Evolutionary conservation across 495 filamentous ascomycete genomes (phyloP).

Genomic region (Daldinia bambusicola): DNA sequence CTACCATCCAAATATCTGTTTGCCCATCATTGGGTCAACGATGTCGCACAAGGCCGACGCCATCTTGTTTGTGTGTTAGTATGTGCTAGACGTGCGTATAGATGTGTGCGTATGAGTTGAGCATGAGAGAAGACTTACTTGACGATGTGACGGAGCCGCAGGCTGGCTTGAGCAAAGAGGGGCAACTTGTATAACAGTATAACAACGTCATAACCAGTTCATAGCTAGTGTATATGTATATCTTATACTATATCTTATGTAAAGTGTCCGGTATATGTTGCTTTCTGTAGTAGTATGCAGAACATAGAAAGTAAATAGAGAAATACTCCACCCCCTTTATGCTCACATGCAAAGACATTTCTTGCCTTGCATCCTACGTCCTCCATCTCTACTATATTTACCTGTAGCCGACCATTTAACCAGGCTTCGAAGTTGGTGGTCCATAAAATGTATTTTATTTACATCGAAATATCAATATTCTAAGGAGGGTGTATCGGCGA

Average conservation of each 20-base stretch:
- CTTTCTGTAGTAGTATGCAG: background rate
- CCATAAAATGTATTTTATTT: background rate
- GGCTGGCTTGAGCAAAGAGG: slow-evolving; percentile 1
- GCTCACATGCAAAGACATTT: background rate
- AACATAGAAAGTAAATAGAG: background rate
- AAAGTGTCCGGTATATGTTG: background rate
- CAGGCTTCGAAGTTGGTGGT: slow-evolving; percentile 14
- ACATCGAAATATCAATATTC: slow-evolving; percentile 19
- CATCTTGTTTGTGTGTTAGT: slow-evolving; percentile 28
- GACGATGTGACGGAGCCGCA: slow-evolving; percentile 1
- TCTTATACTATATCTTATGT: background rate
- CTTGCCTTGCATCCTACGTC: background rate
- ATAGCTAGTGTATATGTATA: background rate
- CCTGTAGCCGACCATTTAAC: background rate
- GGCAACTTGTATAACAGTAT: background rate
- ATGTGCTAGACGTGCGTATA: slow-evolving; percentile 5
- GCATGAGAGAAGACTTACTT: background rate
- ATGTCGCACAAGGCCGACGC: slow-evolving; percentile 25
- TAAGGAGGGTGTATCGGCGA: slow-evolving; percentile 30
- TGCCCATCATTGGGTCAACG: slow-evolving; percentile 37
- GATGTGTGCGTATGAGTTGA: background rate
- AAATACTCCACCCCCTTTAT: slow-evolving; percentile 23
- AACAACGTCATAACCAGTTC: slow-evolving; percentile 1
- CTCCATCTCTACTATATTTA: background rate
- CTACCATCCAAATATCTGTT: slow-evolving; percentile 39